Percentiles rank a stretch among this genome's conserved stretches.
These are phyloP conservation scores for Vitis hybrid DNA, from an alignment of 177 flowering plant genomes.

Conservation along the genomic window DNA sequence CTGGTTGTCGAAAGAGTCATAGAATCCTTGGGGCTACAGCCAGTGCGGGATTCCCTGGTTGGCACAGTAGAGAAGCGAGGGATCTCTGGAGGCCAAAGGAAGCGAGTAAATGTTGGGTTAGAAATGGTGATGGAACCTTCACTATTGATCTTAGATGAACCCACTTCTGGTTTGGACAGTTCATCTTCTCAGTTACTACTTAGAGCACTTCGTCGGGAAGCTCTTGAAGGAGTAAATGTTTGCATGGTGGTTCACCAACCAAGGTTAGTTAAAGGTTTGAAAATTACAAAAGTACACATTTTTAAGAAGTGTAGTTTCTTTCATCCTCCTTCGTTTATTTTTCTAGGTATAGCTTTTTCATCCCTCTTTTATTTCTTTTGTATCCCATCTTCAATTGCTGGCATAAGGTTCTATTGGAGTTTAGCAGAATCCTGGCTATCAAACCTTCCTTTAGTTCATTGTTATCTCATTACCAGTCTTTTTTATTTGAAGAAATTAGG, in stretches of 20 bases:
- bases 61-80: constrained; percentile 99
- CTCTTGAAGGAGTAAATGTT: constrained; percentile 94
- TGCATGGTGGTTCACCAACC: constrained; percentile 99
- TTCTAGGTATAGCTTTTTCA: neutral
- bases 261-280: constrained; percentile 45
- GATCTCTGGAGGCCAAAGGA: constrained; percentile 98
- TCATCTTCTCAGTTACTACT: constrained; percentile 87
- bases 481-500: too few relatives aligned
- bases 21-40: constrained; percentile 82
- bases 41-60: constrained; percentile 83
- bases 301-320: neutral
- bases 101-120: constrained; percentile 94
- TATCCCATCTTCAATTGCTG: neutral
- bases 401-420: neutral
- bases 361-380: neutral
- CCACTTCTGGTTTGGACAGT: constrained; percentile 96
- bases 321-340: neutral
- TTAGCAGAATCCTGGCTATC: neutral
- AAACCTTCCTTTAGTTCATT: neutral
- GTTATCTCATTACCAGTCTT: neutral
- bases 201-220: constrained; percentile 94
- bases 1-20: constrained; percentile 93
- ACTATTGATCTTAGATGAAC: constrained; percentile 90
- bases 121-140: constrained; percentile 99
- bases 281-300: neutral